Evolutionary conservation across 176 grass and related monocot species (phyloP).

Genomic region (Musa troglodytarum): DNA sequence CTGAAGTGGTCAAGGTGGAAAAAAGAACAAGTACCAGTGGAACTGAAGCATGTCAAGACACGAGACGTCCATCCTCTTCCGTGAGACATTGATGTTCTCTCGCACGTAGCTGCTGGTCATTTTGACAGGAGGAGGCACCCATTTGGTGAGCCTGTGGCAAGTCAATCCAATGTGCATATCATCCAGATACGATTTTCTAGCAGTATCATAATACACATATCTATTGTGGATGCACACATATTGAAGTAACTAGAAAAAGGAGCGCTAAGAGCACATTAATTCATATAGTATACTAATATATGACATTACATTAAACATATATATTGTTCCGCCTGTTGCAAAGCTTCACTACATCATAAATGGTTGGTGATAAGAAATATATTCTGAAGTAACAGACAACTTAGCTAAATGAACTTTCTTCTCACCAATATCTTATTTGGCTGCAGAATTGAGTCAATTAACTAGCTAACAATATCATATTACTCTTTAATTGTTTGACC

Average conservation of each 20-base stretch:
- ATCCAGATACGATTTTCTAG: background rate
- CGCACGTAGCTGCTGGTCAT: conserved; percentile 72
- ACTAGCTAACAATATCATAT: background rate
- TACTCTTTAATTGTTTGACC: background rate
- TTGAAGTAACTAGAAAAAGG: background rate
- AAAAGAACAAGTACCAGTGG: conserved; percentile 52
- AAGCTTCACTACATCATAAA: background rate
- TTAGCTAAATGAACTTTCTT: too few species aligned
- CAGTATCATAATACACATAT: background rate
- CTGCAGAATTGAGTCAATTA: background rate
- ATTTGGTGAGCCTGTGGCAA: conserved; percentile 60
- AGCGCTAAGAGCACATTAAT: too few species aligned
- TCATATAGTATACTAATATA: too few species aligned
- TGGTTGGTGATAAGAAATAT: background rate
- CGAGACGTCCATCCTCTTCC: conserved; percentile 88
- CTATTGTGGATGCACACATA: background rate
- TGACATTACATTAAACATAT: background rate
- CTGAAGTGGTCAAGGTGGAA: conserved; percentile 3
- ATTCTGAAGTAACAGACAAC: background rate
- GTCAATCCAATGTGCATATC: background rate
- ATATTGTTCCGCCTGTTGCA: background rate
- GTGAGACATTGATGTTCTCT: conserved; percentile 73
- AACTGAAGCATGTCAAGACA: conserved; percentile 89
- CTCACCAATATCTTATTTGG: too few species aligned
- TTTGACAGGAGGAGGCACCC: conserved; percentile 84